phyloP scores from a whole-genome alignment of 805 yeast genomes.

The Spathaspora passalidarum region DNA sequence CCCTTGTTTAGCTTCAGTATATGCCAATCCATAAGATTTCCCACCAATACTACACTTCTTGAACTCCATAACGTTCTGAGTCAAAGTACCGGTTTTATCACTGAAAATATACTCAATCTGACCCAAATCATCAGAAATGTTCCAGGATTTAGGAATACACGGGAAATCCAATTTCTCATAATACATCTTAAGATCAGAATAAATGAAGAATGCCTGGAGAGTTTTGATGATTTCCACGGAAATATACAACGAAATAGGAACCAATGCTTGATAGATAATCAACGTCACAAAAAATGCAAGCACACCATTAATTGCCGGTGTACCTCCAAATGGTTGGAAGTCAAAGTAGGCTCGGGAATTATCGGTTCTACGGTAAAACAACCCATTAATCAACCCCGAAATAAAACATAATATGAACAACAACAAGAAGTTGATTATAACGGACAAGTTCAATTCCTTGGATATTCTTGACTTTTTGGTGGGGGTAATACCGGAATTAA shows the following conservation, averaged over 20 bases:
- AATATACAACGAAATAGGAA: constrained; percentile 77
- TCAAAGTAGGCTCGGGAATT: constrained; percentile 58
- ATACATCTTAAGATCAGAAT: constrained; percentile 67
- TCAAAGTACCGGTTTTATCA: constrained; percentile 81
- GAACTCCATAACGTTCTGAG: constrained; percentile 83
- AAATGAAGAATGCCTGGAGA: constrained; percentile 71
- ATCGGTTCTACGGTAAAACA: constrained; percentile 44
- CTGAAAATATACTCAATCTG: constrained; percentile 80
- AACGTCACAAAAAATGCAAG: constrained; percentile 69
- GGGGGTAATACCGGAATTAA: constrained; percentile 77
- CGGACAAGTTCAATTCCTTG: constrained; percentile 64
- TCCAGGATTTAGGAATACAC: constrained; percentile 80
- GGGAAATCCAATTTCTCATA: constrained; percentile 69
- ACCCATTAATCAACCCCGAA: constrained; percentile 69
- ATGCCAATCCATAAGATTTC: constrained; percentile 66
- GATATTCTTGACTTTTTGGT: constrained; percentile 66
- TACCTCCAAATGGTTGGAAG: constrained; percentile 54
- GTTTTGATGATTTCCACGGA: constrained; percentile 80
- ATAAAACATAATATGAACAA: constrained; percentile 65
- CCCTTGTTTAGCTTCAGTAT: constrained; percentile 77
- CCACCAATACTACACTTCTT: constrained; percentile 72
- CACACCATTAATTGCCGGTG: constrained; percentile 63
- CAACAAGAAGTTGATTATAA: constrained; percentile 57
- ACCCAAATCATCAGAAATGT: constrained; percentile 79
- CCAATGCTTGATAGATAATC: constrained; percentile 71